Evolutionary conservation across 2,329 filamentous ascomycete species (phyloP).

Genomic region (Fusarium pininemorale): DNA sequence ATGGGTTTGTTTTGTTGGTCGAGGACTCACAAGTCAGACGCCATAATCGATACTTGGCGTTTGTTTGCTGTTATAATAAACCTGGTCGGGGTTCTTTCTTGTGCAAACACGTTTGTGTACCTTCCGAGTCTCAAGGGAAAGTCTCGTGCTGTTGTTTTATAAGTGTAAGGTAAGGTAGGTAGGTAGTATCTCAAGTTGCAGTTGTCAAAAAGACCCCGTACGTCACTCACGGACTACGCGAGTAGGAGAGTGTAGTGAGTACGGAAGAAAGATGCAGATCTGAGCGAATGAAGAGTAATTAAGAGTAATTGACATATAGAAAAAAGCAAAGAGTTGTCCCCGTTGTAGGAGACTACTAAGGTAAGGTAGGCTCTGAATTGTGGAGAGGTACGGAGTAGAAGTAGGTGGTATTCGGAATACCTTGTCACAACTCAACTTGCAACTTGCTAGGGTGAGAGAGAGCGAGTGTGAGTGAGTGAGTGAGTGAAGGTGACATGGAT

Average conservation of each 20-base stretch:
- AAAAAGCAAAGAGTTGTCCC: background rate
- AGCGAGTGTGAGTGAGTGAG: background rate
- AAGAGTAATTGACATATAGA: background rate
- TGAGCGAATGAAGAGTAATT: background rate
- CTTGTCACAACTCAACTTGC: background rate
- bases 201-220: background rate
- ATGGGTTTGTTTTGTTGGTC: slow-evolving; percentile 1
- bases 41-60: slow-evolving; percentile 14
- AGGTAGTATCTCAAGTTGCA: background rate
- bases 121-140: background rate
- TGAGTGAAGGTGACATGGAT: background rate
- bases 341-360: background rate
- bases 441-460: background rate
- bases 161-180: background rate
- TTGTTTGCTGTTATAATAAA: slow-evolving; percentile 22
- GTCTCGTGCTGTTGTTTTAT: background rate
- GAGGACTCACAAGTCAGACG: slow-evolving; percentile 20
- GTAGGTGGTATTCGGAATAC: background rate
- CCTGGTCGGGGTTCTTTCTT: background rate
- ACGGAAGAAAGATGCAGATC: too few species aligned
- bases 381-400: slow-evolving; percentile 1
- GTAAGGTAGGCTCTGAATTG: background rate
- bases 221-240: background rate
- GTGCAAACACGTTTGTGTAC: slow-evolving; percentile 9
- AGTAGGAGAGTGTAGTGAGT: background rate